A percentile compares a stretch with the other conserved stretches of the same genome.
Conservation (phyloP, 768 basidiomycete species). For the Hericium alpestre region DNA sequence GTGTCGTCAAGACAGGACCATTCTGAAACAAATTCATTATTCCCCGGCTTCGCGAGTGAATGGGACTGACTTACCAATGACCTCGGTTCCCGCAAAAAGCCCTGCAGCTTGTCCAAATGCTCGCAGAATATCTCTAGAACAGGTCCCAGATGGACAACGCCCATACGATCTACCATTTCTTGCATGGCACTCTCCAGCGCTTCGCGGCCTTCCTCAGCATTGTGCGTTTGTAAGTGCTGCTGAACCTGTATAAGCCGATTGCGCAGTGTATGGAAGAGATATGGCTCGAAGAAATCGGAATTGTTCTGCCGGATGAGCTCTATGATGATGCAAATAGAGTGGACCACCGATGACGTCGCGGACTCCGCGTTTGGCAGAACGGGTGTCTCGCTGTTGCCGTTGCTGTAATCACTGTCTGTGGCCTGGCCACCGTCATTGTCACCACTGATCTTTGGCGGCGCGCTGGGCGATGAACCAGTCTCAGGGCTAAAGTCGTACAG, state of each 20-base stretch:
- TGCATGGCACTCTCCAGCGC: constrained; percentile 61
- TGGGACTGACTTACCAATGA: constrained; percentile 48
- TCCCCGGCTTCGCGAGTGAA: too few relatives aligned
- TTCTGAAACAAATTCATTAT: constrained; percentile 29
- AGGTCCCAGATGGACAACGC: constrained; percentile 83
- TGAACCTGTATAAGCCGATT: constrained; percentile 84
- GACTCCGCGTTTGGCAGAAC: constrained; percentile 38
- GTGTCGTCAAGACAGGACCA: constrained; percentile 59
- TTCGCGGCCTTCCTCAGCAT: constrained; percentile 50
- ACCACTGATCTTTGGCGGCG: constrained; percentile 13
- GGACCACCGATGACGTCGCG: constrained; percentile 68
- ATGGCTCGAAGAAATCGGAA: constrained; percentile 97
- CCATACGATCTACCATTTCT: constrained; percentile 77
- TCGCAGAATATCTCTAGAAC: constrained; percentile 67
- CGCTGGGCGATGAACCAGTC: background rate
- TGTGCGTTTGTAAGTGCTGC: constrained; percentile 45
- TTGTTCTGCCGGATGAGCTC: constrained; percentile 97
- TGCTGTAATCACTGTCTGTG: too few relatives aligned
- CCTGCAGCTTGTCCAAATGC: constrained; percentile 57
- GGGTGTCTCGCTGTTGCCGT: constrained; percentile 8
- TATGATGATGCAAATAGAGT: constrained; percentile 80
- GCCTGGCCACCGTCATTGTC: constrained; percentile 8
- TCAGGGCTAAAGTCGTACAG: constrained; percentile 46
- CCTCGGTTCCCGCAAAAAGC: constrained; percentile 59
- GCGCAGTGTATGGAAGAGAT: constrained; percentile 87